Percentiles rank a stretch among this genome's conserved stretches.
Conservation (phyloP, 352 stramenopile genomes). For the Aphanomyces euteiches region DNA sequence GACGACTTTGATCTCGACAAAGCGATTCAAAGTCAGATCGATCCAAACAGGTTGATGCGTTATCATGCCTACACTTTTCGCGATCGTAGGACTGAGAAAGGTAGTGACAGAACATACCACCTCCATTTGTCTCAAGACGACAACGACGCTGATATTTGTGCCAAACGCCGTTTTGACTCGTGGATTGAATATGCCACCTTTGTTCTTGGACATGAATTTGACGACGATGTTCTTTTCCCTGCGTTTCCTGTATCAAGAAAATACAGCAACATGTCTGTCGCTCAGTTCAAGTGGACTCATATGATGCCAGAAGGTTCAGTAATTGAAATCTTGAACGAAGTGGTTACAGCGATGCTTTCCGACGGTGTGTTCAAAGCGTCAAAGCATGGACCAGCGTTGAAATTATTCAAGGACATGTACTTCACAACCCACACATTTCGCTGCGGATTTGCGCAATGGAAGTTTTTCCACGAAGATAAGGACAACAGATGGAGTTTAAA, state of each 20-base stretch:
- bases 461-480: slow-evolving; percentile 24
- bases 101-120: background rate
- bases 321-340: background rate
- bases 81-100: background rate
- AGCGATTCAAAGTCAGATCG: background rate
- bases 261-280: background rate
- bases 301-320: slow-evolving; percentile 1
- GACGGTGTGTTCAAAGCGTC: background rate
- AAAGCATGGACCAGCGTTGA: background rate
- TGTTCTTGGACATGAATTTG: background rate
- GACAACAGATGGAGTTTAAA: slow-evolving; percentile 2
- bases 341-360: background rate
- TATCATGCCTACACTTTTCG: slow-evolving; percentile 5
- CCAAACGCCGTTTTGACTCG: background rate
- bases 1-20: slow-evolving; percentile 2
- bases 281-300: background rate
- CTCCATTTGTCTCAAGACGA: background rate
- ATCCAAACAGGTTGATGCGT: background rate
- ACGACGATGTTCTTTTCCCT: slow-evolving; percentile 3
- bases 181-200: background rate
- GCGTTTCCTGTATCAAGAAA: slow-evolving; percentile 2
- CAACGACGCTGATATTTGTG: background rate
- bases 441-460: slow-evolving; percentile 22
- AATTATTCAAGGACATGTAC: slow-evolving; percentile 19
- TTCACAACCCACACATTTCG: slow-evolving; percentile 20